Conservation (phyloP, 177 flowering plant genomes). For the Tripterygium wilfordii region DNA sequence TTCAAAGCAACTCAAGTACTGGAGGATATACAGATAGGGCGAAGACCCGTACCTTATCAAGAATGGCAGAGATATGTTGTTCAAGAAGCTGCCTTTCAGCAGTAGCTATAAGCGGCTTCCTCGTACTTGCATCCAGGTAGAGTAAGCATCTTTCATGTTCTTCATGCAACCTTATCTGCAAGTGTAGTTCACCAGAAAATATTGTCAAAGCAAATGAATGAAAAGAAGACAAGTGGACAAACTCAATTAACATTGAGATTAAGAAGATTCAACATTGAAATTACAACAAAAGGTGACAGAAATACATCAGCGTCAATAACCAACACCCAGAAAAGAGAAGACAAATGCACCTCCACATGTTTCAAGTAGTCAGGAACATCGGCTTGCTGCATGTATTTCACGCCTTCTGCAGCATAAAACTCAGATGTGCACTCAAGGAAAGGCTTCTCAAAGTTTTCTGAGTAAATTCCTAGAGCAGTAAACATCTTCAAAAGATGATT, state of each 20-base stretch:
- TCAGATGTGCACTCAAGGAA: conserved; percentile 93
- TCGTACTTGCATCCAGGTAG: conserved; percentile 78
- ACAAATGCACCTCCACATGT: conserved; percentile 83
- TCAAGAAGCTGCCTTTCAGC: conserved; percentile 91
- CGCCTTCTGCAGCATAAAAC: conserved; percentile 97
- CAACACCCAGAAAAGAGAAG: conserved; percentile 1
- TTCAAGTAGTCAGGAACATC: conserved; percentile 97
- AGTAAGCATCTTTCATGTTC: conserved; percentile 91
- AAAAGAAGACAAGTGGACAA: background rate
- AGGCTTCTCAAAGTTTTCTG: conserved; percentile 94
- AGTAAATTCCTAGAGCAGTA: conserved; percentile 86
- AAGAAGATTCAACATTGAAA: no score
- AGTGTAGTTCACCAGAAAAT: conserved; percentile 4
- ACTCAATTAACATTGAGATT: no score
- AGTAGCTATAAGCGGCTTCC: conserved; percentile 77
- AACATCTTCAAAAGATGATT: conserved; percentile 98
- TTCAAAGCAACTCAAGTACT: no score
- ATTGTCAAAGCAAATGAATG: conserved; percentile 1
- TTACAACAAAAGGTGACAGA: background rate
- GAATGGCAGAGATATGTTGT: conserved; percentile 75
- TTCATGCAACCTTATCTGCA: conserved; percentile 92
- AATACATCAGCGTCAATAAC: background rate
- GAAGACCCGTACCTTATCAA: conserved; percentile 99
- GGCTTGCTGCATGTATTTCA: conserved; percentile 91
- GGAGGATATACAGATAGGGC: no score